Evolutionary conservation across 257 asterid genomes (phyloP).

Genomic region (Ilex aquifolium): DNA sequence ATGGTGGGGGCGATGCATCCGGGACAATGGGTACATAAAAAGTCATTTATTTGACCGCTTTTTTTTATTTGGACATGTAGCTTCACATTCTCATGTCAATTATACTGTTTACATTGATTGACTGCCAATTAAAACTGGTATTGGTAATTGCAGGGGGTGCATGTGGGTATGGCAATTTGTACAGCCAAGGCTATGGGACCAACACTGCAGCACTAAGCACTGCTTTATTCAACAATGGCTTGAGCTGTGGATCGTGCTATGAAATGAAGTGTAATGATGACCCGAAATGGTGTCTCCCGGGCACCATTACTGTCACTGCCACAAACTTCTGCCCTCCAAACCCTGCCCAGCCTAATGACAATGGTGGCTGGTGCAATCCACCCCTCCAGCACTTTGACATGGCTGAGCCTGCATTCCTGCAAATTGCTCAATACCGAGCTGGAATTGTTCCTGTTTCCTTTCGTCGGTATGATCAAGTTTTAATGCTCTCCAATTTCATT

Average conservation of each 20-base stretch:
- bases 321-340: conserved; percentile 95
- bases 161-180: conserved; percentile 89
- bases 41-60: neutral
- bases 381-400: conserved; percentile 87
- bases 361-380: conserved; percentile 97
- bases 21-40: conserved; percentile 69
- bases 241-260: conserved; percentile 82
- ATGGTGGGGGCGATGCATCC: conserved; percentile 76
- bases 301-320: conserved; percentile 75
- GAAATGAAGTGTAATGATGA: conserved; percentile 53
- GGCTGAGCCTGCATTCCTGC: conserved; percentile 81
- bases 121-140: too few relatives aligned
- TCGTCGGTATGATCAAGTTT: conserved; percentile 43
- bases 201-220: conserved; percentile 91
- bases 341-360: conserved; percentile 60
- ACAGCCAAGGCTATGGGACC: conserved; percentile 78
- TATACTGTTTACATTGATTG: too few relatives aligned
- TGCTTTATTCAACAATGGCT: conserved; percentile 79
- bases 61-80: neutral
- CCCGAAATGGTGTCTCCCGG: conserved; percentile 51
- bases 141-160: conserved; percentile 66
- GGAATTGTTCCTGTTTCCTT: conserved; percentile 79
- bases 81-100: neutral
- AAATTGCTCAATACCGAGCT: conserved; percentile 72
- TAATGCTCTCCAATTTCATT: too few relatives aligned